Conservation (phyloP, 1,284 basidiomycete genomes). For the Ganoderma multipileum region DNA sequence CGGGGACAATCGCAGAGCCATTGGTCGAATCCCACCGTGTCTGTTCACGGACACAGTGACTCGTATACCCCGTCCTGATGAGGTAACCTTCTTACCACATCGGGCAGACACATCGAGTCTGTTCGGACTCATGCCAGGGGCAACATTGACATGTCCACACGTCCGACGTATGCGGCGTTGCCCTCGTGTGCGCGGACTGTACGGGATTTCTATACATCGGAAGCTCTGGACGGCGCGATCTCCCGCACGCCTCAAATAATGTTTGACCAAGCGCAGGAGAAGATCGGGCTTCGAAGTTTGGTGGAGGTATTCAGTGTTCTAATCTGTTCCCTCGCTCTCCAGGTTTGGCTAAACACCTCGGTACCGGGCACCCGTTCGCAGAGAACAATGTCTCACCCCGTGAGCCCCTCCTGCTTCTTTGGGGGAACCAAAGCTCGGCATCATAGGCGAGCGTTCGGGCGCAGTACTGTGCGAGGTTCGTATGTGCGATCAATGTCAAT, state of each 20-base stretch:
- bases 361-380: conserved; percentile 15
- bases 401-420: conserved; percentile 13
- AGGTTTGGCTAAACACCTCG: conserved; percentile 18
- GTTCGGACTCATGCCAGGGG: neutral
- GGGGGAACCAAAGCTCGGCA: conserved; percentile 25
- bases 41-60: conserved; percentile 16
- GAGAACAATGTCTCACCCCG: conserved; percentile 21
- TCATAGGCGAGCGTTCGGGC: conserved; percentile 15
- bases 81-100: conserved; percentile 16
- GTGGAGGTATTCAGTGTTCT: neutral
- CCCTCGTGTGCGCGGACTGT: conserved; percentile 11
- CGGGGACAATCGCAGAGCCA: neutral
- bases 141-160: neutral
- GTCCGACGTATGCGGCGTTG: neutral
- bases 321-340: conserved; percentile 23
- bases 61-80: conserved; percentile 10
- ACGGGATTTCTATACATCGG: neutral
- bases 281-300: conserved; percentile 11
- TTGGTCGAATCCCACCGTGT: neutral
- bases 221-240: conserved; percentile 4
- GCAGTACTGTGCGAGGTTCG: conserved; percentile 15
- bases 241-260: neutral
- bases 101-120: neutral
- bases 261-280: neutral
- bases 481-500: conserved; percentile 12